Base-by-base conservation (phyloP, 2,329 filamentous ascomycete genomes). In the Cercospora zeae-maydis region DNA sequence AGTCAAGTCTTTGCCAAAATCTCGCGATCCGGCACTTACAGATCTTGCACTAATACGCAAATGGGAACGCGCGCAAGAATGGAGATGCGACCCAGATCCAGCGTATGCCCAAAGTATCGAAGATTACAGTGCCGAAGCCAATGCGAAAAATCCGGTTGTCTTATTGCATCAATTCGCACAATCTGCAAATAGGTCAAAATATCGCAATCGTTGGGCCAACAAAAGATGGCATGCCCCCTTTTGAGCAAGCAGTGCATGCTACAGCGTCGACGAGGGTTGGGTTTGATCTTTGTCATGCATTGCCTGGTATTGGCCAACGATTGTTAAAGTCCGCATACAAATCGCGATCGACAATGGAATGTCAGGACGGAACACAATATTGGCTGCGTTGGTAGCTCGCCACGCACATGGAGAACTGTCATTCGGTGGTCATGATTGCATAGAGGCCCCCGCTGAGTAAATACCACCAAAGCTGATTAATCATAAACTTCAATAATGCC, bases 41-140 rank as follows among this genome's bases (percentile, higher is more conserved):
- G 33, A 52, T 33, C 16, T 10, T 52, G 27, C 13, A 16, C 14
- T 59, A n/a, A 39, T 21, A 8, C 3, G 31, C 13, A 24, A 30
- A 30, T 59, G 45, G 57, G 45, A 59, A 27, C 19, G 24, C 14
- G 42, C 42, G n/a, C 57, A 59, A 30, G 57, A 42, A 30, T 59
- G 57, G 57, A 36, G 57, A 31, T 59, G 21, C 33, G 57, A 59
- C 36, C 57, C 57, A 1, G 19, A 53, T 30, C 57, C 45, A 27
- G 31, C 45, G 3, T 30, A 59, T 59, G 45, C 31, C 3, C 45
- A 47, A 30, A 31, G 21, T 19, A 13, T 59, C 16, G 53, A 42
- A 14, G 57, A 59, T 33, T 59, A 39, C 37, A 58, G 56, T 34
- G 42, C 49, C 19, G 47, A 52, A 30, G 57, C 47, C 13, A 59